Evolutionary conservation across 164 flowering plant species (phyloP).

Genomic region (Piper longum): DNA sequence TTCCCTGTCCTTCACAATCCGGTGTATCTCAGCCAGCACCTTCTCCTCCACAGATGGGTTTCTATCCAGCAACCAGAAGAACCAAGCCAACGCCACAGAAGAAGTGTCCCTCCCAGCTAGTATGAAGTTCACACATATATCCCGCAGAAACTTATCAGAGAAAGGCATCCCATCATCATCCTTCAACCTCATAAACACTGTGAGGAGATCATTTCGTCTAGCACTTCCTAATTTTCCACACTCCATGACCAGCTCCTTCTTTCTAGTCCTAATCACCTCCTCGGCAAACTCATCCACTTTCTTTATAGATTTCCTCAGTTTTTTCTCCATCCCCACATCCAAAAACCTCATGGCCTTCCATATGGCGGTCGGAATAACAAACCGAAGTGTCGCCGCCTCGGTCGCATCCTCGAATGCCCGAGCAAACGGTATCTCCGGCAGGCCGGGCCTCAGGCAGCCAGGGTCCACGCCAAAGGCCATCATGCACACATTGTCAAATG

Average conservation of each 20-base stretch:
- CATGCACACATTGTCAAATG: slow-evolving; percentile 95
- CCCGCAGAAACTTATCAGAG: slow-evolving; percentile 66
- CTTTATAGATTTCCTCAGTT: slow-evolving; percentile 34
- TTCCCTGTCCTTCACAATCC: slow-evolving; percentile 26
- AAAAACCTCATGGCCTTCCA: slow-evolving; percentile 65
- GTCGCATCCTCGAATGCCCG: slow-evolving; percentile 80
- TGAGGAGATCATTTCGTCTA: slow-evolving; percentile 49
- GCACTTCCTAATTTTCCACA: slow-evolving; percentile 2
- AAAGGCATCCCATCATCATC: slow-evolving; percentile 57
- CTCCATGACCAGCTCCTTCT: slow-evolving; percentile 38
- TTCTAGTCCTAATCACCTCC: slow-evolving; percentile 48
- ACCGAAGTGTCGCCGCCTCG: slow-evolving; percentile 48
- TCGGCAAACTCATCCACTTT: slow-evolving; percentile 64
- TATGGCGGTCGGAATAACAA: slow-evolving; percentile 49
- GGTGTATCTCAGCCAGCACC: slow-evolving; percentile 41
- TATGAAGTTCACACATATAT: slow-evolving; percentile 82
- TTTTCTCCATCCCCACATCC: slow-evolving; percentile 44
- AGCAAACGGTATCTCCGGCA: slow-evolving; percentile 78
- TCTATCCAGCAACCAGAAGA: slow-evolving; percentile 64
- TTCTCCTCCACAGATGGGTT: slow-evolving; percentile 54
- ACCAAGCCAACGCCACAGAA: slow-evolving; percentile 85
- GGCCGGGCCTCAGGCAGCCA: slow-evolving; percentile 49
- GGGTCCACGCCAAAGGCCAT: slow-evolving; percentile 92
- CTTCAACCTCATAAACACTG: slow-evolving; percentile 58
- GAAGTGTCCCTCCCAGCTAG: slow-evolving; percentile 94